phyloP scores from a whole-genome alignment of 2,329 filamentous ascomycete genomes.

The Botrytis paeoniae region DNA sequence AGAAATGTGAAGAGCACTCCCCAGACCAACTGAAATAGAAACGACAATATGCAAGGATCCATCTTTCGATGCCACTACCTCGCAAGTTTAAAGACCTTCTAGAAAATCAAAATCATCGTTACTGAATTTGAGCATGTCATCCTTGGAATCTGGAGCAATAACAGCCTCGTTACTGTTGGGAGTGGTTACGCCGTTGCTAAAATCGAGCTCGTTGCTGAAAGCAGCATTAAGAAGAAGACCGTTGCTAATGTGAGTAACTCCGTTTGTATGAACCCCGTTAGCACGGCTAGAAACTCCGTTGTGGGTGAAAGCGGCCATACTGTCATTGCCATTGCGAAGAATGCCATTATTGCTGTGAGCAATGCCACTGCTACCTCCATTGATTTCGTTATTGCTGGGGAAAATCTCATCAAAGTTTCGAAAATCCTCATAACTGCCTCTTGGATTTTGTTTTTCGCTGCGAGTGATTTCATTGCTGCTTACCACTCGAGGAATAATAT shows the following conservation, averaged over 20 bases:
- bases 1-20: too few species aligned
- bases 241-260: not conserved
- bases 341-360: not conserved
- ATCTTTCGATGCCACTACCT: not conserved
- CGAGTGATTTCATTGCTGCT: not conserved
- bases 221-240: not conserved
- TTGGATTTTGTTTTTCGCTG: not conserved
- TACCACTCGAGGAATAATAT: not conserved
- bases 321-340: not conserved
- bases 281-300: not conserved
- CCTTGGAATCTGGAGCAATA: too few species aligned
- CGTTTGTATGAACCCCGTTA: not conserved
- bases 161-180: too few species aligned
- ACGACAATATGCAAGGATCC: not conserved
- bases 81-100: not conserved
- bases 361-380: too few species aligned
- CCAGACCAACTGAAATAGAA: not conserved
- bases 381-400: not conserved
- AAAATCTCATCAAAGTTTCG: not conserved
- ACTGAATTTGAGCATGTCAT: not conserved
- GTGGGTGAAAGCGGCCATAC: not conserved
- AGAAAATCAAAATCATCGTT: slow-evolving; percentile 9
- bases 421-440: not conserved
- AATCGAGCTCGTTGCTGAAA: not conserved
- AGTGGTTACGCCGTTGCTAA: too few species aligned